These are phyloP conservation scores for Phytophthora pluvialis DNA, from an alignment of 352 stramenopile species.

Conservation along the genomic window DNA sequence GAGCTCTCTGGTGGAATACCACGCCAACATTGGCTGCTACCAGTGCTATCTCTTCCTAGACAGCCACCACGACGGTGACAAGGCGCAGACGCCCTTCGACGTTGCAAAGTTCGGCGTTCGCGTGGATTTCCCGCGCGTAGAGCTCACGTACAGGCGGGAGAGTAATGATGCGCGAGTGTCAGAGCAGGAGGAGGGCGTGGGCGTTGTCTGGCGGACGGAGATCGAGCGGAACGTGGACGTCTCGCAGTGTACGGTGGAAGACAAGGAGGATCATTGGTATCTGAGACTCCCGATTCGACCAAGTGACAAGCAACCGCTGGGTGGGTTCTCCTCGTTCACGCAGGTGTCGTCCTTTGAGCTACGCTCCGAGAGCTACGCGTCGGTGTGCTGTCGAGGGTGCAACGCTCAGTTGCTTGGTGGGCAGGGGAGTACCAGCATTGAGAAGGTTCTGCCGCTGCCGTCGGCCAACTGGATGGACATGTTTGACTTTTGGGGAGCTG, in stretches of 20 bases:
- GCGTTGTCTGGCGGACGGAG: slow-evolving; percentile 53
- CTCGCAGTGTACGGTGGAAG: slow-evolving; percentile 41
- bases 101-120: slow-evolving; percentile 36
- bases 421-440: slow-evolving; percentile 21
- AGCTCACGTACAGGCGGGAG: slow-evolving; percentile 28
- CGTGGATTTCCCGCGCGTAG: slow-evolving; percentile 48
- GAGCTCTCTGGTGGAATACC: slow-evolving; percentile 69
- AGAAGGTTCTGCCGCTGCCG: slow-evolving; percentile 75
- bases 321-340: slow-evolving; percentile 67
- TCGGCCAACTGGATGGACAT: slow-evolving; percentile 90
- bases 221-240: slow-evolving; percentile 63
- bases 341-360: slow-evolving; percentile 55
- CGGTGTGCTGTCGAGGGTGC: slow-evolving; percentile 57
- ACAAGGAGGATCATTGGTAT: slow-evolving; percentile 69
- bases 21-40: slow-evolving; percentile 86
- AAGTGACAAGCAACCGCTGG: slow-evolving; percentile 55
- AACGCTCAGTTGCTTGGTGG: slow-evolving; percentile 8
- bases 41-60: slow-evolving; percentile 66
- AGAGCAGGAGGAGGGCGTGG: background rate
- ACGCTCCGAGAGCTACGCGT: slow-evolving; percentile 46
- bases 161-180: background rate
- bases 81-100: slow-evolving; percentile 15
- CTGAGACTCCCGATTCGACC: slow-evolving; percentile 59
- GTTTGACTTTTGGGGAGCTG: slow-evolving; percentile 87
- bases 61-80: slow-evolving; percentile 12